Evolutionary conservation across 2,329 filamentous ascomycete genomes (phyloP).

Genomic region (Exophiala calicioides): DNA sequence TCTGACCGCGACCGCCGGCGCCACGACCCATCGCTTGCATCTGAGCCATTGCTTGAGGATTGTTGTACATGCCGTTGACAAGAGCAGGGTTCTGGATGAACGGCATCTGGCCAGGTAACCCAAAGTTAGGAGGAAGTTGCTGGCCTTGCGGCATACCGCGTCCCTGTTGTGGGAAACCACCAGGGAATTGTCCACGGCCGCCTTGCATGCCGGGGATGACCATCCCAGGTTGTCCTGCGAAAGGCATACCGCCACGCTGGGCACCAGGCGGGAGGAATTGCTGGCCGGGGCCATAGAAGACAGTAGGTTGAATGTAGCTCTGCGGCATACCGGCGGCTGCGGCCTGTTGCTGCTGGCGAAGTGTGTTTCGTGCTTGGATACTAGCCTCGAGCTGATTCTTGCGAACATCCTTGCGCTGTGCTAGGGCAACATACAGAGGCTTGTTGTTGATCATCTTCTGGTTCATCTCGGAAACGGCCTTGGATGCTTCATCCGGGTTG

Average conservation of each 20-base stretch:
- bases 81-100: constrained; percentile 64
- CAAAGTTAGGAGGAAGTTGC: constrained; percentile 84
- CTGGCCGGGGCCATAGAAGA: constrained; percentile 83
- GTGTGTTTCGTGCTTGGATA: constrained; percentile 98
- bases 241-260: constrained; percentile 63
- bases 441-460: constrained; percentile 98
- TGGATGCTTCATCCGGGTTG: constrained; percentile 98
- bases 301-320: constrained; percentile 79
- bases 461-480: constrained; percentile 99
- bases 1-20: constrained; percentile 68
- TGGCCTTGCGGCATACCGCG: constrained; percentile 80
- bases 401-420: constrained; percentile 98
- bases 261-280: constrained; percentile 43
- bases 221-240: constrained; percentile 57
- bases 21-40: constrained; percentile 73
- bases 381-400: constrained; percentile 98
- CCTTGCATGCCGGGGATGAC: constrained; percentile 70
- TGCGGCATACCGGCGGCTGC: constrained; percentile 84
- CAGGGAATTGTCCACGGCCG: constrained; percentile 82
- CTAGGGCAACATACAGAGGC: constrained; percentile 95
- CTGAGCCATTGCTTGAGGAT: constrained; percentile 47
- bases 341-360: constrained; percentile 96
- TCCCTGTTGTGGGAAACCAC: constrained; percentile 76
- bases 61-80: constrained; percentile 70
- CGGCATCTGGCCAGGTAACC: constrained; percentile 70